A percentile compares a stretch with the other conserved stretches of the same genome.
These are phyloP conservation scores for Sanghuangporus weigelae DNA, from an alignment of 1,284 basidiomycete genomes.

Conservation along the genomic window DNA sequence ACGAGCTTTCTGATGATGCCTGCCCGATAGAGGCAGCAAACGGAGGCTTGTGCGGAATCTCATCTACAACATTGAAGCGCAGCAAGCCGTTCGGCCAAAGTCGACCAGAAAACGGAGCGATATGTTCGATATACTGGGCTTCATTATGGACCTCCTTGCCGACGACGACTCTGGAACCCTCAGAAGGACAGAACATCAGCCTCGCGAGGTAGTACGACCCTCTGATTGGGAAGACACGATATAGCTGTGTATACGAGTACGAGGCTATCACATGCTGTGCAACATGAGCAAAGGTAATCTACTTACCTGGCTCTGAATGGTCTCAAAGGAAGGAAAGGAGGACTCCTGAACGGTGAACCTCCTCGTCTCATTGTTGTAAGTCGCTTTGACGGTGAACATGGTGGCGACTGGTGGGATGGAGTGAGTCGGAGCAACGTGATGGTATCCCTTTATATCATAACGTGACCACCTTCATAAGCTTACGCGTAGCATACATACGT, in stretches of 20 bases:
- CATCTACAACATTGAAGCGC: slow-evolving; percentile 57
- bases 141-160: slow-evolving; percentile 51
- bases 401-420: slow-evolving; percentile 20
- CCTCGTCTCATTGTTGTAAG: slow-evolving; percentile 46
- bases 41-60: slow-evolving; percentile 19
- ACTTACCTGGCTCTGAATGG: slow-evolving; percentile 41
- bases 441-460: slow-evolving; percentile 1
- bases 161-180: slow-evolving; percentile 48
- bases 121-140: slow-evolving; percentile 50
- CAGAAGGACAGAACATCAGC: slow-evolving; percentile 52
- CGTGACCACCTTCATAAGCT: background rate
- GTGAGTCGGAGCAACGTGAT: background rate
- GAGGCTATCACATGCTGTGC: slow-evolving; percentile 18
- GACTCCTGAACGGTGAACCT: slow-evolving; percentile 39
- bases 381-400: slow-evolving; percentile 54
- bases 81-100: slow-evolving; percentile 52
- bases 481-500: background rate
- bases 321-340: slow-evolving; percentile 38
- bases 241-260: slow-evolving; percentile 40
- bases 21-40: background rate
- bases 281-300: background rate
- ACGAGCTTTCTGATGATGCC: background rate
- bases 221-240: slow-evolving; percentile 60
- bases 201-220: slow-evolving; percentile 55
- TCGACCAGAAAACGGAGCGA: slow-evolving; percentile 44